These are phyloP conservation scores for Tillandsia leiboldiana DNA, from an alignment of 176 grass and related monocot species.

Conservation along the genomic window DNA sequence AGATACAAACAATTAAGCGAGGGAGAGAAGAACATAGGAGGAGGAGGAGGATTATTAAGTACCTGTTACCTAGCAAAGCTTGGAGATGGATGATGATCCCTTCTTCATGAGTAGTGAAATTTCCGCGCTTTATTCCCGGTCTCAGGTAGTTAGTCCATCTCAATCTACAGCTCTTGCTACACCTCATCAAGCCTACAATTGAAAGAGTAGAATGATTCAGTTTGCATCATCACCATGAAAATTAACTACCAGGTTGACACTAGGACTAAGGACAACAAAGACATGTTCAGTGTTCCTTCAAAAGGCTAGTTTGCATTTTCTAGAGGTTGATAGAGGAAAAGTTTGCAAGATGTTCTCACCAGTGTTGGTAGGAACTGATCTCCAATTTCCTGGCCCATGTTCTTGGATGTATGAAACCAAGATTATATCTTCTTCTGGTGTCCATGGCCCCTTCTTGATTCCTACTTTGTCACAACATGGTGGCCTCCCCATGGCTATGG, in stretches of 20 bases:
- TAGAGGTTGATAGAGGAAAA: too few relatives aligned
- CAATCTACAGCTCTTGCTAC: not conserved
- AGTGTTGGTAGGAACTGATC: conserved; percentile 1
- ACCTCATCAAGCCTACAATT: conserved; percentile 3
- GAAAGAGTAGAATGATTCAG: not conserved
- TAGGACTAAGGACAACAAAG: too few relatives aligned
- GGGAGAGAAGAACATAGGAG: not conserved
- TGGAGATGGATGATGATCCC: conserved; percentile 1
- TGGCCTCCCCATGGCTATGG: not conserved
- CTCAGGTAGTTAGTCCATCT: conserved; percentile 2
- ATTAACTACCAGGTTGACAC: too few relatives aligned
- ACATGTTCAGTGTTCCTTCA: too few relatives aligned
- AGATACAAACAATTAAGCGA: not conserved
- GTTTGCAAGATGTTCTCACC: not conserved
- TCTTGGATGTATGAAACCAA: conserved; percentile 5
- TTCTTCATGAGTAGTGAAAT: conserved; percentile 3
- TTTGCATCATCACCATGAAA: too few relatives aligned
- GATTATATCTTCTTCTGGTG: conserved; percentile 3
- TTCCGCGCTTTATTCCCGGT: not conserved
- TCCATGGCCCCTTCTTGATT: not conserved
- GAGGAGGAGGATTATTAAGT: not conserved
- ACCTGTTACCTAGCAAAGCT: not conserved
- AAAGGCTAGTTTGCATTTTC: too few relatives aligned
- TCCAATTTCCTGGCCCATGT: conserved; percentile 1
- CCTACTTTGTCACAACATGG: not conserved